A percentile compares a stretch with the other conserved stretches of the same genome.
Conservation (phyloP, 2,329 filamentous ascomycete genomes). For the Thielaviopsis ethacetica region DNA sequence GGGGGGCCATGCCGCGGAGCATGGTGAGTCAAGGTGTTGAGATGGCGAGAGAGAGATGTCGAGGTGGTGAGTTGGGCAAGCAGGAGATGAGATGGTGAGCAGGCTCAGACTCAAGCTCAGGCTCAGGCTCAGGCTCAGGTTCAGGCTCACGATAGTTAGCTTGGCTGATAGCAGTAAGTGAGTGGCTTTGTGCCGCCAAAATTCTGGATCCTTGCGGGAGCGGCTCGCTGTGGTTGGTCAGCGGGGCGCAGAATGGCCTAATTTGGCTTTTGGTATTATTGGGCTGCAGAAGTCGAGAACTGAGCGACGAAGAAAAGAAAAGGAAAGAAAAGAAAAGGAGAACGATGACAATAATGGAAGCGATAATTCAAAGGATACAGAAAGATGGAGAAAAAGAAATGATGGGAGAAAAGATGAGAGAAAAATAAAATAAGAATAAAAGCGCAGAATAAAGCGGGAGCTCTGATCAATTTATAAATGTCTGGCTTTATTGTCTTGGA, state of each 20-base stretch:
- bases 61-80: background rate
- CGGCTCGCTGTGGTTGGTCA: background rate
- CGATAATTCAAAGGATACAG: no score
- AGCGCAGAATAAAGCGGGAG: no score
- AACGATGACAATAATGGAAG: background rate
- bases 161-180: background rate
- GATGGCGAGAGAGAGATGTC: background rate
- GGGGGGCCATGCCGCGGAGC: conserved; percentile 1
- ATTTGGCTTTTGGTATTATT: background rate
- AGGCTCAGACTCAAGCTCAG: no score
- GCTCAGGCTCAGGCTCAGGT: no score
- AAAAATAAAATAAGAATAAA: background rate
- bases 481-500: no score
- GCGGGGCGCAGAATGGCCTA: background rate
- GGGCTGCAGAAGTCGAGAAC: no score
- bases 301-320: background rate
- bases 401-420: background rate
- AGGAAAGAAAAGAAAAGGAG: background rate
- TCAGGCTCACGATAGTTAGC: background rate
- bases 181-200: background rate
- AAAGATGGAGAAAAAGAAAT: background rate
- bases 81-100: background rate
- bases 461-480: background rate
- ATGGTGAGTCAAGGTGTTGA: background rate
- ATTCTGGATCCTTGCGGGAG: background rate